Conservation (phyloP, 345 rosid species). For the Boechera divaricarpa region DNA sequence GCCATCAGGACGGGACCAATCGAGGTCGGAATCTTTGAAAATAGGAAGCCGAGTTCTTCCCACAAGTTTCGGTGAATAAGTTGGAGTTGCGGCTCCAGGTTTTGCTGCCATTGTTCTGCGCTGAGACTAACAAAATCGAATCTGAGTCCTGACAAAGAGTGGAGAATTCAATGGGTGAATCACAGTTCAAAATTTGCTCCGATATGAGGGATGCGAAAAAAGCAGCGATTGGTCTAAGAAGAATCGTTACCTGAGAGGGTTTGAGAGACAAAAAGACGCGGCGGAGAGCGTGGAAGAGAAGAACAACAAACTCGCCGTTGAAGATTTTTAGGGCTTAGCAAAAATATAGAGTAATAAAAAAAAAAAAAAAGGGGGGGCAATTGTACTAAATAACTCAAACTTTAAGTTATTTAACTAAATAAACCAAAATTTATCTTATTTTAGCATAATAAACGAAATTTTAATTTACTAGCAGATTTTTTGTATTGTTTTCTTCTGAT, state of each 20-base stretch:
- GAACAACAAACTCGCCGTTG: constrained; percentile 16
- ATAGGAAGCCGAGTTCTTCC: constrained; percentile 53
- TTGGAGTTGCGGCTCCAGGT: constrained; percentile 56
- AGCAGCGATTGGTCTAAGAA: not conserved
- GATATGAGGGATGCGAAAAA: not conserved
- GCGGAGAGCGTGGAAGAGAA: constrained; percentile 29
- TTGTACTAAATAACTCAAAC: not conserved
- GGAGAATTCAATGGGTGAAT: not conserved
- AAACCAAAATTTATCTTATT: not conserved
- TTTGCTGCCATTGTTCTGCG: constrained; percentile 56
- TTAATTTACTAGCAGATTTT: too few relatives aligned
- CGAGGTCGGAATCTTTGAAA: constrained; percentile 60
- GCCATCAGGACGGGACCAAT: constrained; percentile 93
- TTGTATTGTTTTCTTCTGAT: too few relatives aligned
- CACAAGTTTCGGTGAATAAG: constrained; percentile 64
- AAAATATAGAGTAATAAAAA: not conserved
- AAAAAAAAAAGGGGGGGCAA: not conserved
- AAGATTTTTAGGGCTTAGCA: constrained; percentile 34
- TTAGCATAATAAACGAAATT: too few relatives aligned
- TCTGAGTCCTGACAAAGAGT: not conserved
- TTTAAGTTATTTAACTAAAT: not conserved
- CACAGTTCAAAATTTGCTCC: not conserved
- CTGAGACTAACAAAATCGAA: constrained; percentile 6
- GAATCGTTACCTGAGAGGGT: constrained; percentile 23
- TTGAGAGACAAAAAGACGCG: constrained; percentile 4